Base-by-base conservation (phyloP, 1,284 basidiomycete genomes). In the Puccinia brachypodii region DNA sequence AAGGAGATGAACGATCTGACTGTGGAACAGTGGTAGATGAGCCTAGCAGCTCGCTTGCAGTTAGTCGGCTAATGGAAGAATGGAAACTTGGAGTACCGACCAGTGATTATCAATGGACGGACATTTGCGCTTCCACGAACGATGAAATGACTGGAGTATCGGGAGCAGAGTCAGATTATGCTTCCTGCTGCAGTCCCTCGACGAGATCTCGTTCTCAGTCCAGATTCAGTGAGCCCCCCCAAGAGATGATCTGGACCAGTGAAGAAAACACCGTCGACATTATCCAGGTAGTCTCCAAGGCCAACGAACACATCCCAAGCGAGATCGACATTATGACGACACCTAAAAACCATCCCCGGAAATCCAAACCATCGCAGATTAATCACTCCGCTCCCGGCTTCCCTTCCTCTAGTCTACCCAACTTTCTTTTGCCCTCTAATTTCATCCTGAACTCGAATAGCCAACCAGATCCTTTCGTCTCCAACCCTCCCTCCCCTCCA, bases 41-140 rank as follows among this genome's bases (percentile, higher is more conserved):
- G 25, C 19, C n/a, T 8, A 73, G 2, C 25, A 28, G 33, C 22
- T 42, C 47, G 7, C 31, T 66, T 38, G 47, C 66, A 6, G 76
- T 71, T 1, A 64, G 71, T 36, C 42, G 76, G 25, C 16, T 78
- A 14, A 78, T 78, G 76, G 38, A 38, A 22, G 40, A 38, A 56
- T 78, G 76, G 76, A 56, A 36, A 33, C 7, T 78, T 13, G 76
- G 76, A 40, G 50, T 4, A 11, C 64, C 76, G n/a, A 78, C 62
- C 6, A 47, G 40, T 69, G 64, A 71, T 22, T 78, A 78, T 53
- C 25, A 78, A 58, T 78, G 76, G 76, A 56, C 19, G 13, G 76
- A 78, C 53, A 33, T 78, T 4, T 78, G 40, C 28, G 40, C 31
- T 11, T 22, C 64, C 22, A 19, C 28, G 28, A 22, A 19, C 42